A percentile compares a stretch with the other conserved stretches of the same genome.
Conservation (phyloP, 306 rosid species). For the Prinsepia uniflora region DNA sequence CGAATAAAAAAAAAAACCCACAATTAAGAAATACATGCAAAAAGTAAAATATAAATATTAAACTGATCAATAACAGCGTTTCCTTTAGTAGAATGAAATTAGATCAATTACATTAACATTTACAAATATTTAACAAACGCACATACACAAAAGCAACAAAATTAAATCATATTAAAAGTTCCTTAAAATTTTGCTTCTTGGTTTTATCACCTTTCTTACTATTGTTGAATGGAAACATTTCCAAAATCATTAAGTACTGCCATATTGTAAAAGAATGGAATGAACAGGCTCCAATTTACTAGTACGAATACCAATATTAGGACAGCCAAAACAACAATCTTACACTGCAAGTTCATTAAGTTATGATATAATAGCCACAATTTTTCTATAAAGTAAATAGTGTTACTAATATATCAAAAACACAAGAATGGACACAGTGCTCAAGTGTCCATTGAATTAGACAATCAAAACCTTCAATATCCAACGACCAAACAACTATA, state of each 20-base stretch:
- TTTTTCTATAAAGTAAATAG: too few species aligned
- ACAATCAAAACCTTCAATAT: background rate
- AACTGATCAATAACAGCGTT: too few species aligned
- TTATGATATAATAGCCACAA: background rate
- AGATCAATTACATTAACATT: too few species aligned
- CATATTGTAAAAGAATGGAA: background rate
- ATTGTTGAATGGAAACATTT: too few species aligned
- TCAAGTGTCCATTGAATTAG: background rate
- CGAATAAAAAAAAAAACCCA: background rate
- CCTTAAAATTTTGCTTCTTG: too few species aligned
- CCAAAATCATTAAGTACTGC: too few species aligned
- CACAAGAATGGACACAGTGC: background rate
- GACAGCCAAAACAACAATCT: background rate
- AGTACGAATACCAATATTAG: background rate
- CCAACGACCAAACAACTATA: background rate
- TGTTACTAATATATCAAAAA: background rate
- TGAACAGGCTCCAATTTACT: background rate
- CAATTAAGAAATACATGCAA: background rate
- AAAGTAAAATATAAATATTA: too few species aligned
- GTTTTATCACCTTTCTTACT: too few species aligned
- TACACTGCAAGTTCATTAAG: background rate
- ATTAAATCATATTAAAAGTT: too few species aligned
- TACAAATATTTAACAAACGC: too few species aligned
- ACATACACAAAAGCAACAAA: too few species aligned
- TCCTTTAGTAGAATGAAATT: too few species aligned